phyloP scores from a whole-genome alignment of 495 filamentous ascomycete species.

The Daldinia concentrica region DNA sequence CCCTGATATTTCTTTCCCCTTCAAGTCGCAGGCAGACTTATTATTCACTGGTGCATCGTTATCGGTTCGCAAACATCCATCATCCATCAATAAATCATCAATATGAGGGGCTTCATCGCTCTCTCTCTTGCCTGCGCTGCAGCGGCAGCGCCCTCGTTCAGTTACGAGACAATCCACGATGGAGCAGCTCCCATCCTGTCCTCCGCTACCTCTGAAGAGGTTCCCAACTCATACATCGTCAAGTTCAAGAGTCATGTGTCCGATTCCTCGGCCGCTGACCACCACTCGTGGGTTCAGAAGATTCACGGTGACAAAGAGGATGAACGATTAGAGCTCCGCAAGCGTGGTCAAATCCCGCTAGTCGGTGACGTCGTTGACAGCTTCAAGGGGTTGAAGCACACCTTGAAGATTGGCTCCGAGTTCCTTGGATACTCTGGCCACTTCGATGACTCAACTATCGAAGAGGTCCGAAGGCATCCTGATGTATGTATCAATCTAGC shows the following conservation, averaged over 20 bases:
- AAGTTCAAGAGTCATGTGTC: conserved; percentile 97
- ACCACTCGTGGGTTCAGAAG: conserved; percentile 93
- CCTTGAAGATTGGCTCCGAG: conserved; percentile 85
- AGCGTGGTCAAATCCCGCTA: conserved; percentile 82
- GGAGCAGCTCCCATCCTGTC: conserved; percentile 90
- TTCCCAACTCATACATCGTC: conserved; percentile 95
- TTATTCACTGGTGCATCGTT: conserved; percentile 45
- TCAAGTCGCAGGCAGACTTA: conserved; percentile 57
- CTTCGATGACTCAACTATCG: conserved; percentile 92
- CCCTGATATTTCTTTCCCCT: conserved; percentile 41
- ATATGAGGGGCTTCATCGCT: conserved; percentile 77
- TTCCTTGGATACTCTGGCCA: conserved; percentile 94
- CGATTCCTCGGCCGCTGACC: conserved; percentile 69
- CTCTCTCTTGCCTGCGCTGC: conserved; percentile 74
- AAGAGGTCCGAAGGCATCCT: conserved; percentile 92
- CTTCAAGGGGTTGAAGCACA: conserved; percentile 91
- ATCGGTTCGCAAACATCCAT: conserved; percentile 21
- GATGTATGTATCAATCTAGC: conserved; percentile 76
- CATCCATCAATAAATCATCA: conserved; percentile 46
- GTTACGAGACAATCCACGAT: conserved; percentile 81
- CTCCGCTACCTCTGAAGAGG: conserved; percentile 72
- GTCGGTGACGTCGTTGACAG: conserved; percentile 71
- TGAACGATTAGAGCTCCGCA: conserved; percentile 79
- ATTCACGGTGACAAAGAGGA: conserved; percentile 71
- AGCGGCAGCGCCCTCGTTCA: conserved; percentile 77